These are phyloP conservation scores for Artemisia argyi DNA, from an alignment of 129 eudicot genomes.

Conservation along the genomic window DNA sequence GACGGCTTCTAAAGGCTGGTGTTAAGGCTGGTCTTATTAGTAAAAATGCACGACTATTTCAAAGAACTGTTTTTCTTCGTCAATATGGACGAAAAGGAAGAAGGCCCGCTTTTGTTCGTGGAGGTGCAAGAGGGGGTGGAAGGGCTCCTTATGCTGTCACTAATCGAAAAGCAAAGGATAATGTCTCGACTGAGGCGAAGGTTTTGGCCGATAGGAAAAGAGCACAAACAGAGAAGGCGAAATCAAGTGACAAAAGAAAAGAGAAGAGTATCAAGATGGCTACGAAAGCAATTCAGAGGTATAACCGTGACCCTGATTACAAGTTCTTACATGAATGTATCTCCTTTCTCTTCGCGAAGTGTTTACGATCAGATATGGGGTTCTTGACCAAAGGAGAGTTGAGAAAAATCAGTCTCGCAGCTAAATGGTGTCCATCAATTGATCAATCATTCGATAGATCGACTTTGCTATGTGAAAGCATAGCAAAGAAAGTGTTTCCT, in stretches of 20 bases:
- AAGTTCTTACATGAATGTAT: constrained; percentile 13
- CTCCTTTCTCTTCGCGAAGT: constrained; percentile 1
- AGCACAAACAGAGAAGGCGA: neutral
- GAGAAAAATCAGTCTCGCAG: constrained; percentile 4
- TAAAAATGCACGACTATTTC: too few relatives aligned
- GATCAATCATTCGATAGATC: constrained; percentile 4
- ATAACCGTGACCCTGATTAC: constrained; percentile 3
- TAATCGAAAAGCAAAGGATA: neutral
- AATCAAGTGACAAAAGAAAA: neutral
- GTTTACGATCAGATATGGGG: constrained; percentile 1
- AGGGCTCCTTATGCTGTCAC: neutral
- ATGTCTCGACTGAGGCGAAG: neutral
- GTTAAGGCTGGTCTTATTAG: too few relatives aligned
- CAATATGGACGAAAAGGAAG: too few relatives aligned
- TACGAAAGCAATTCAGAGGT: constrained; percentile 11
- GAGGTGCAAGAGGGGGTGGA: too few relatives aligned
- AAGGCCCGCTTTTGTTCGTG: too few relatives aligned
- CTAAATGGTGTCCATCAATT: constrained; percentile 19
- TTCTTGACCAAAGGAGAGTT: neutral
- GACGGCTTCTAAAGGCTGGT: too few relatives aligned
- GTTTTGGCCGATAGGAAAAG: neutral
- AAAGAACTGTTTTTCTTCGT: too few relatives aligned
- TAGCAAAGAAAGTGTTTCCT: constrained; percentile 18
- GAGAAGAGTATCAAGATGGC: constrained; percentile 12
- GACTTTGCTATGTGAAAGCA: constrained; percentile 17